Evolutionary conservation across 768 basidiomycete genomes (phyloP).

Genomic region (Stropharia rugosoannulata): DNA sequence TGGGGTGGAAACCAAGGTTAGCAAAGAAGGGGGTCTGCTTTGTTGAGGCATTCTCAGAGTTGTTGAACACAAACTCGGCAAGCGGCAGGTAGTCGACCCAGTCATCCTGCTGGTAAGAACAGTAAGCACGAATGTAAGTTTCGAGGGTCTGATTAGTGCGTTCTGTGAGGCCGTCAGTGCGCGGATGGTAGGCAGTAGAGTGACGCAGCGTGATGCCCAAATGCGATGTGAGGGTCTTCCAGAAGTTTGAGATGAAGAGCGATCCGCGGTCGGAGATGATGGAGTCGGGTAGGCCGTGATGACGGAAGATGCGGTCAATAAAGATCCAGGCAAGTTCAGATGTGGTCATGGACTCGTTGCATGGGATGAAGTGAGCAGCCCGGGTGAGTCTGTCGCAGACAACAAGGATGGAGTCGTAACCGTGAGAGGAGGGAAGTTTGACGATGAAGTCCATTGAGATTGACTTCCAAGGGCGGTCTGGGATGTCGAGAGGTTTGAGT

Average conservation of each 20-base stretch:
- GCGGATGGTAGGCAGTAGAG: constrained; percentile 20
- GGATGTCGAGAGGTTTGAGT: no score
- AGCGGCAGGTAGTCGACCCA: constrained; percentile 39
- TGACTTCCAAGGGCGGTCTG: no score
- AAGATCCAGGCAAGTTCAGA: constrained; percentile 22
- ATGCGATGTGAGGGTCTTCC: constrained; percentile 12
- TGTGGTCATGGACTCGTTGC: no score
- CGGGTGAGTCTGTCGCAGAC: no score
- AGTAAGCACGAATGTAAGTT: constrained; percentile 33
- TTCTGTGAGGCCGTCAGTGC: constrained; percentile 17
- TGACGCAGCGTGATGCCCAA: constrained; percentile 10
- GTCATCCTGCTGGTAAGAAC: constrained; percentile 39
- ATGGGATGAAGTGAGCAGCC: no score
- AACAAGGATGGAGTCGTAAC: no score
- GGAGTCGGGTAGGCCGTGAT: constrained; percentile 32
- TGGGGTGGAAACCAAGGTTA: constrained; percentile 30
- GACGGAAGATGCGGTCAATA: constrained; percentile 30
- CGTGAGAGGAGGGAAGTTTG: no score
- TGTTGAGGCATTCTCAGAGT: constrained; percentile 29
- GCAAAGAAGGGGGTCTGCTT: constrained; percentile 27
- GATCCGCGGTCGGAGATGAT: constrained; percentile 33
- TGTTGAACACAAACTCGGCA: constrained; percentile 43
- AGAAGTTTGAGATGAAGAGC: constrained; percentile 32
- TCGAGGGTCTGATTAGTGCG: constrained; percentile 27
- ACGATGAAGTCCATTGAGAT: no score